These are phyloP conservation scores for Cyberlindnera maritima DNA, from an alignment of 805 yeast species.

Conservation along the genomic window DNA sequence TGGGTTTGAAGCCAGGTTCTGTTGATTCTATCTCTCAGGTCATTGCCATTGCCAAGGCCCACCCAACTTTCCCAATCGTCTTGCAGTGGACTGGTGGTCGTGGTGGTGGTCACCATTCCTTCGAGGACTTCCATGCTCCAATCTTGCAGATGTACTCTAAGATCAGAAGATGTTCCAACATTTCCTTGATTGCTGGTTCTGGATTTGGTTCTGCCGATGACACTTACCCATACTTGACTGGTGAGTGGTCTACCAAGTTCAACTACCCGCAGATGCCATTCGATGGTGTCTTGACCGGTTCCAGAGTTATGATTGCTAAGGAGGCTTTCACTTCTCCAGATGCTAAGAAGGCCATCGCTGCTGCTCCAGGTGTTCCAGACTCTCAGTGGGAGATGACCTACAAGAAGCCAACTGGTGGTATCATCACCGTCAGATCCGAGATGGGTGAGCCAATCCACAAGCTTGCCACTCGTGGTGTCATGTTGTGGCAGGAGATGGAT, in stretches of 20 bases:
- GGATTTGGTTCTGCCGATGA: conserved; percentile 98
- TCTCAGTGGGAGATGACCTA: conserved; percentile 90
- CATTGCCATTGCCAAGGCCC: conserved; percentile 89
- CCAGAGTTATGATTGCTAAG: conserved; percentile 95
- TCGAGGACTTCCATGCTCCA: conserved; percentile 98
- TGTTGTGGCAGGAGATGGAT: conserved; percentile 97
- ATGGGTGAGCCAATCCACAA: conserved; percentile 99
- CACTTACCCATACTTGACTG: conserved; percentile 96
- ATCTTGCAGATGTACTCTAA: conserved; percentile 92
- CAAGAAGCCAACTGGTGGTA: conserved; percentile 95
- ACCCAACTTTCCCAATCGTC: conserved; percentile 94
- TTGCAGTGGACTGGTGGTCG: conserved; percentile 99
- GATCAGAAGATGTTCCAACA: conserved; percentile 88
- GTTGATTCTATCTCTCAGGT: conserved; percentile 86
- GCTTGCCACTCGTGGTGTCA: conserved; percentile 96
- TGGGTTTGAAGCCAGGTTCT: conserved; percentile 98
- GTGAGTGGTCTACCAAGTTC: conserved; percentile 87
- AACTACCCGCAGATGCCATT: conserved; percentile 98
- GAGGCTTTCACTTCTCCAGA: conserved; percentile 93
- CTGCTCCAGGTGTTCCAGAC: conserved; percentile 88
- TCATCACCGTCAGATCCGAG: conserved; percentile 93
- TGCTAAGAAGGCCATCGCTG: conserved; percentile 89
- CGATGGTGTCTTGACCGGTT: conserved; percentile 95
- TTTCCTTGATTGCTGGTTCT: conserved; percentile 92
- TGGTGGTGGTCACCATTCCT: conserved; percentile 99